phyloP scores from a whole-genome alignment of 331 rosid genomes.

The Acacia pycnantha region DNA sequence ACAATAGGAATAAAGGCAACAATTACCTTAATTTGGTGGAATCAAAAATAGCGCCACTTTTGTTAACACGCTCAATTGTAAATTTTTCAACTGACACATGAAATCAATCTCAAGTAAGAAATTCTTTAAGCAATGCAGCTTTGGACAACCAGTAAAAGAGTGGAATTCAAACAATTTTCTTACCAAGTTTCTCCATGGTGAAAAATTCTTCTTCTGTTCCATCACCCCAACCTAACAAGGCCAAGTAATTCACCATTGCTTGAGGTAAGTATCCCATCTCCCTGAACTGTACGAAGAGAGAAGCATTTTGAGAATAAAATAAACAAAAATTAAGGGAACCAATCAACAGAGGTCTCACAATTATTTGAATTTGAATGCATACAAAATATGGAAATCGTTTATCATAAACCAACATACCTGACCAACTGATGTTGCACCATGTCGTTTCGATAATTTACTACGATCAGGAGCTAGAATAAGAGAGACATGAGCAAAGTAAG shows the following conservation, averaged over 20 bases:
- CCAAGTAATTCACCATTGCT: slow-evolving; percentile 87
- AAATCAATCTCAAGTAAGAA: slow-evolving; percentile 28
- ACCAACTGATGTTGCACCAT: slow-evolving; percentile 98
- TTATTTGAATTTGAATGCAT: background rate
- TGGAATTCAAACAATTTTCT: slow-evolving; percentile 33
- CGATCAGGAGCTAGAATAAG: slow-evolving; percentile 95
- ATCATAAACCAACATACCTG: slow-evolving; percentile 53
- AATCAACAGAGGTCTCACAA: slow-evolving; percentile 11
- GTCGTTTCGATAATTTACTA: slow-evolving; percentile 94
- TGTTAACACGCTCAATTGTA: slow-evolving; percentile 81
- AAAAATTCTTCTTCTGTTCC: slow-evolving; percentile 94
- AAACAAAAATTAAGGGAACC: slow-evolving; percentile 1
- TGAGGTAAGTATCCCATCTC: slow-evolving; percentile 89
- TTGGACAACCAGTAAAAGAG: background rate
- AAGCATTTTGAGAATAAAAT: background rate
- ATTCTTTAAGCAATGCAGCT: background rate
- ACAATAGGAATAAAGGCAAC: background rate
- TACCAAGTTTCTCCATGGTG: slow-evolving; percentile 78
- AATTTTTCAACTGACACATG: slow-evolving; percentile 71
- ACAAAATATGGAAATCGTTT: background rate
- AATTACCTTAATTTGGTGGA: slow-evolving; percentile 75
- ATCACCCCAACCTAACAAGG: slow-evolving; percentile 98
- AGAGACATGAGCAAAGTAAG: slow-evolving; percentile 91
- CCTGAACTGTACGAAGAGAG: background rate
- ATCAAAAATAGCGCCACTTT: slow-evolving; percentile 93